These are phyloP conservation scores for Pyrus pyrifolia DNA, from an alignment of 306 rosid genomes.

Conservation along the genomic window DNA sequence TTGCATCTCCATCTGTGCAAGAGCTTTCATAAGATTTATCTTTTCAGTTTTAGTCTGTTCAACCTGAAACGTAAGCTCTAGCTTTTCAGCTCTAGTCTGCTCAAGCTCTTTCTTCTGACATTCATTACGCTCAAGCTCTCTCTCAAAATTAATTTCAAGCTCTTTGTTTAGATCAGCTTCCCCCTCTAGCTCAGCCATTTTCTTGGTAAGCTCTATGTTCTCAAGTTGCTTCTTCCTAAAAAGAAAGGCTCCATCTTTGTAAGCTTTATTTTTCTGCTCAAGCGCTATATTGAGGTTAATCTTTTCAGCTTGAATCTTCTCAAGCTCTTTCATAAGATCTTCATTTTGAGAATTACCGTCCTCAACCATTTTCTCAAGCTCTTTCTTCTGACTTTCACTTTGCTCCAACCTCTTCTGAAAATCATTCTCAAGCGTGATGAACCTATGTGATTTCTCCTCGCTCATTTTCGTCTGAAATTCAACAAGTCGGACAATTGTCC, in stretches of 20 bases:
- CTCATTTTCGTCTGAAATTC: neutral
- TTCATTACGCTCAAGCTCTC: neutral
- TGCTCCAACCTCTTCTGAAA: neutral
- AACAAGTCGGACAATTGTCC: neutral
- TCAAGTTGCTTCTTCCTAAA: neutral
- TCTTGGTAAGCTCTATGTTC: neutral
- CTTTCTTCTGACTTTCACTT: neutral
- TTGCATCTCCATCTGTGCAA: conserved; percentile 32
- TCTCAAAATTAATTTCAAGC: neutral
- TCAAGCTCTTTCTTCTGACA: neutral
- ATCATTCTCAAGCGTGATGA: neutral
- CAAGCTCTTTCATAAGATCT: neutral
- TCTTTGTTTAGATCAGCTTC: neutral
- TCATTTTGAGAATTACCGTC: neutral
- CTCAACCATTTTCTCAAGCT: neutral
- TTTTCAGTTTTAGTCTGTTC: conserved; percentile 12
- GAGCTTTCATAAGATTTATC: neutral
- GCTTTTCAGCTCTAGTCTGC: conserved; percentile 10
- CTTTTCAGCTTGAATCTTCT: neutral
- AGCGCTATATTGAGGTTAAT: neutral
- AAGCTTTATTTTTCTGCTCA: neutral
- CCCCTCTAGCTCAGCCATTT: neutral
- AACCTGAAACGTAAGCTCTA: neutral
- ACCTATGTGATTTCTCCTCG: neutral
- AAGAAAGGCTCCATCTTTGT: neutral